Conservation (phyloP, 75 land plant species). For the Gnetum montanum region DNA sequence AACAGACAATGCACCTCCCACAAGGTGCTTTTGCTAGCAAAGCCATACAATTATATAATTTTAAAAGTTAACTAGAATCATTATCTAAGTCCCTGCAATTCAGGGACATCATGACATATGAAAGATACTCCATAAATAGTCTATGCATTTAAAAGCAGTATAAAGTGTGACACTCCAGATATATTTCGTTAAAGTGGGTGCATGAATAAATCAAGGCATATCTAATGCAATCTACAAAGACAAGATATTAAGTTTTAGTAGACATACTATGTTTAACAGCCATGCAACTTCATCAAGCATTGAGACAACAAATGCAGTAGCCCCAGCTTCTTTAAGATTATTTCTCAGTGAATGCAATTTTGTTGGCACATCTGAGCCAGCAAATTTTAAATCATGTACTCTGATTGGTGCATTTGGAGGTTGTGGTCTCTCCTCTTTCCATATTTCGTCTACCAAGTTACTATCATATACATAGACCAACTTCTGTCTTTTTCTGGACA, state of each 20-base stretch:
- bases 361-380: slow-evolving; percentile 74
- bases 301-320: slow-evolving; percentile 77
- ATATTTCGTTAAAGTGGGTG: no score
- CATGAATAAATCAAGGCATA: no score
- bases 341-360: slow-evolving; percentile 64
- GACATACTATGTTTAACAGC: slow-evolving; percentile 82
- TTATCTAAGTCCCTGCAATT: no score
- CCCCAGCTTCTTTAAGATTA: slow-evolving; percentile 42
- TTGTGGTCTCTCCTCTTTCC: slow-evolving; percentile 70
- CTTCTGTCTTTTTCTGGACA: slow-evolving; percentile 56
- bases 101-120: no score
- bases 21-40: no score
- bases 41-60: no score
- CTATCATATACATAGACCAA: slow-evolving; percentile 51
- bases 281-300: slow-evolving; percentile 98
- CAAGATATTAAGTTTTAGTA: not conserved
- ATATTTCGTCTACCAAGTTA: slow-evolving; percentile 89
- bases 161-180: no score
- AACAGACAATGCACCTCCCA: no score
- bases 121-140: no score
- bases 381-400: slow-evolving; percentile 81
- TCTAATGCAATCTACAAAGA: not conserved
- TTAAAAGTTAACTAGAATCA: no score
- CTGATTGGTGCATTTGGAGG: slow-evolving; percentile 61
- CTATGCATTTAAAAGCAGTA: no score